A percentile compares a stretch with the other conserved stretches of the same genome.
These are phyloP conservation scores for Vitis hybrid DNA, from an alignment of 177 flowering plant species.

Conservation along the genomic window DNA sequence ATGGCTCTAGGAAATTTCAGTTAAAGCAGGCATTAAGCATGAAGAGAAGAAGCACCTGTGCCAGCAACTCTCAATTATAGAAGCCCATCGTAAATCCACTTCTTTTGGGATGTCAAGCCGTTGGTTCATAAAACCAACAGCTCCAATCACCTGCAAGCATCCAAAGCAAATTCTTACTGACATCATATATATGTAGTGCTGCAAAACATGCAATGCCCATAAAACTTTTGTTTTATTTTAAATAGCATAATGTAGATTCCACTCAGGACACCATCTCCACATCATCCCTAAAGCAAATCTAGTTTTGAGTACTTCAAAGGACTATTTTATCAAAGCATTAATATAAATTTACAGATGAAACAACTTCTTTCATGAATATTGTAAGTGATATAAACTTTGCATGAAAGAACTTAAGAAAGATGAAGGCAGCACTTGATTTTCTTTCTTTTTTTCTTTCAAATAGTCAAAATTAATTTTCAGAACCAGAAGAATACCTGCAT, in stretches of 20 bases:
- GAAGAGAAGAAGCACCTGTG: conserved; percentile 50
- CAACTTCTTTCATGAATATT: conserved; percentile 1
- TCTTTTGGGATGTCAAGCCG: conserved; percentile 83
- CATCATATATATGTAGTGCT: neutral
- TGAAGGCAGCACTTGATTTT: neutral
- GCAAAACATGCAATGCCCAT: neutral
- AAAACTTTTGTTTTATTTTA: neutral
- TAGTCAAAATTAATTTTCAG: neutral
- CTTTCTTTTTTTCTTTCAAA: too few species aligned
- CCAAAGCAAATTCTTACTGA: conserved; percentile 13
- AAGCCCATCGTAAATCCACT: conserved; percentile 73
- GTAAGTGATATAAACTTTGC: neutral
- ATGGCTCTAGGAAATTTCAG: neutral
- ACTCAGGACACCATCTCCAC: neutral
- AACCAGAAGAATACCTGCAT: conserved; percentile 69
- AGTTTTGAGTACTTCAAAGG: neutral
- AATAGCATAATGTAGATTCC: neutral
- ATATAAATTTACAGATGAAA: neutral
- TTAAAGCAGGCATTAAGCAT: neutral
- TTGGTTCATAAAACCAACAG: conserved; percentile 96
- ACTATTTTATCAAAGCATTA: neutral
- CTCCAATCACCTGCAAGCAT: conserved; percentile 80
- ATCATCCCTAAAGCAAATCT: neutral
- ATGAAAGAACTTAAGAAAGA: neutral
- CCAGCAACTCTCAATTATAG: conserved; percentile 95